phyloP scores from a whole-genome alignment of 495 filamentous ascomycete genomes.

The Xylaria palmicola region DNA sequence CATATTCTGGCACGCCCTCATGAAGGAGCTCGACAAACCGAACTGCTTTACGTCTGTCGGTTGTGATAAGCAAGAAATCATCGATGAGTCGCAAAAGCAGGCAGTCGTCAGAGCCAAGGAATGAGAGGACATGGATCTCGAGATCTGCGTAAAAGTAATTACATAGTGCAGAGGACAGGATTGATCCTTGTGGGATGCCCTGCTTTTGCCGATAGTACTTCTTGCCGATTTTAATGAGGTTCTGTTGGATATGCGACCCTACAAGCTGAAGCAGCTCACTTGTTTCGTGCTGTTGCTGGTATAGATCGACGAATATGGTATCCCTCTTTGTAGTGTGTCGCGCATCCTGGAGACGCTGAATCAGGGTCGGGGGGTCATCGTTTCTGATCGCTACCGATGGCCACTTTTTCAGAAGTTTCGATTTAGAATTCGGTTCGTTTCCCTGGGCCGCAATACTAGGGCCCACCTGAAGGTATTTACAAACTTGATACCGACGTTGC shows the following conservation, averaged over 20 bases:
- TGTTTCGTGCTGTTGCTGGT: slow-evolving; percentile 51
- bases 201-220: slow-evolving; percentile 83
- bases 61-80: slow-evolving; percentile 88
- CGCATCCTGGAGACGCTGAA: slow-evolving; percentile 51
- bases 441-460: slow-evolving; percentile 35
- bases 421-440: slow-evolving; percentile 15
- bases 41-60: slow-evolving; percentile 59
- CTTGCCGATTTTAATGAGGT: slow-evolving; percentile 86
- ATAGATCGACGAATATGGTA: slow-evolving; percentile 74
- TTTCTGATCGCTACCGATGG: slow-evolving; percentile 56
- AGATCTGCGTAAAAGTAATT: slow-evolving; percentile 93
- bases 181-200: slow-evolving; percentile 91
- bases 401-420: slow-evolving; percentile 63
- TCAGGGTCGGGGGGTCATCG: slow-evolving; percentile 53
- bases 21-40: slow-evolving; percentile 79
- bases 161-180: slow-evolving; percentile 82
- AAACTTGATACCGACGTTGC: slow-evolving; percentile 66
- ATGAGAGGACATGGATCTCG: slow-evolving; percentile 66
- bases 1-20: slow-evolving; percentile 71
- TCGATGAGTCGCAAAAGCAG: slow-evolving; percentile 82
- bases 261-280: slow-evolving; percentile 67
- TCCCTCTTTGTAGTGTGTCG: slow-evolving; percentile 51
- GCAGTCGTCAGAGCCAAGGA: slow-evolving; percentile 57
- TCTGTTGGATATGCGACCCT: slow-evolving; percentile 72
- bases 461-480: slow-evolving; percentile 71